Evolutionary conservation across 176 grass and related monocot genomes (phyloP).

Genomic region (Carex scoparia): DNA sequence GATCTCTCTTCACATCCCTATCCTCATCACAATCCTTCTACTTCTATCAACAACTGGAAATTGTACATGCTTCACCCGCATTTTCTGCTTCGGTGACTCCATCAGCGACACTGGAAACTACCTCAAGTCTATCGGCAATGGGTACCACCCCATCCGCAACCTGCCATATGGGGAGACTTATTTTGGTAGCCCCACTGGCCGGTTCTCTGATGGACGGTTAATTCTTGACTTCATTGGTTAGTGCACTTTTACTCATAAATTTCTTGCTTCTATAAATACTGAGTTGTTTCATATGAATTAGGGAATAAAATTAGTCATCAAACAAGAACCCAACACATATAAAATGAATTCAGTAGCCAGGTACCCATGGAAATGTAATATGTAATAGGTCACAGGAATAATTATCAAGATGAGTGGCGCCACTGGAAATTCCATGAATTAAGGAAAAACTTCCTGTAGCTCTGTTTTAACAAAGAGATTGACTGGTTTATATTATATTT

Average conservation of each 20-base stretch:
- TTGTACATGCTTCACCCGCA: slow-evolving; percentile 46
- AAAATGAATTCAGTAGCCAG: background rate
- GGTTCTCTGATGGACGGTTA: slow-evolving; percentile 64
- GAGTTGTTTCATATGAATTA: background rate
- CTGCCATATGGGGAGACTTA: slow-evolving; percentile 65
- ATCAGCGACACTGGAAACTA: slow-evolving; percentile 82
- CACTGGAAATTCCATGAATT: too few relatives aligned
- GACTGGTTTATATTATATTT: background rate
- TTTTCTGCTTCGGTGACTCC: slow-evolving; percentile 92
- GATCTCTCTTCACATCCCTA: slow-evolving; percentile 7
- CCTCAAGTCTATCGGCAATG: slow-evolving; percentile 20
- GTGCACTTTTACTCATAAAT: background rate
- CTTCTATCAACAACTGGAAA: background rate
- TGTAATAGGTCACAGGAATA: too few relatives aligned
- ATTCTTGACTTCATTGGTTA: slow-evolving; percentile 87
- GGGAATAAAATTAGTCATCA: too few relatives aligned
- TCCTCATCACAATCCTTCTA: slow-evolving; percentile 4
- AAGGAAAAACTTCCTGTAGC: background rate
- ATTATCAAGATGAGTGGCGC: too few relatives aligned
- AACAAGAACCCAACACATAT: background rate
- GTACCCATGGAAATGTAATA: background rate
- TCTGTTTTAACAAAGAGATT: background rate
- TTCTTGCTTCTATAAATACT: background rate
- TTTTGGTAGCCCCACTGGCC: slow-evolving; percentile 57
- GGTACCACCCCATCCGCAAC: slow-evolving; percentile 21